Conservation (phyloP, 1,284 basidiomycete genomes). For the Dichomitus squalens region DNA sequence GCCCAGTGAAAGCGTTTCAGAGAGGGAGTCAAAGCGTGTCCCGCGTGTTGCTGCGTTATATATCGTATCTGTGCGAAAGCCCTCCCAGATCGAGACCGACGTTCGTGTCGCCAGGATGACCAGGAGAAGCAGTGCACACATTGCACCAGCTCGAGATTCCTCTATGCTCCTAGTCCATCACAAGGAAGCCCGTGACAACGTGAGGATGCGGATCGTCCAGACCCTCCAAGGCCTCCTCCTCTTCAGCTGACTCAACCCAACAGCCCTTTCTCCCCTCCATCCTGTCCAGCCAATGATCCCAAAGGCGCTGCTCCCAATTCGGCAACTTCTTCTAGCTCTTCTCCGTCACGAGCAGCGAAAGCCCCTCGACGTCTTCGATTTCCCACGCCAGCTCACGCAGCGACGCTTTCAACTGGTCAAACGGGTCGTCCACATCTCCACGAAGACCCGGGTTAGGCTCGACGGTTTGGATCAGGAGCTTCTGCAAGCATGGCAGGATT, state of each 20-base stretch:
- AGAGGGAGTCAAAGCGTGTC: too few species aligned
- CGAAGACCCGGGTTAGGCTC: not conserved
- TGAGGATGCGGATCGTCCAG: too few species aligned
- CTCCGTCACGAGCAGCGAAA: not conserved
- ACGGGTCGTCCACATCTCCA: not conserved
- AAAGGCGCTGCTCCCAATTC: constrained; percentile 1
- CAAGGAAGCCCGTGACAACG: too few species aligned
- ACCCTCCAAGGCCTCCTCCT: not conserved
- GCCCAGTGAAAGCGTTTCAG: too few species aligned
- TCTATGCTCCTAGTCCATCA: too few species aligned
- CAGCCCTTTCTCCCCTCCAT: constrained; percentile 10
- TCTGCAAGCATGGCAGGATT: not conserved
- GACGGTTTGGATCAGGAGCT: not conserved
- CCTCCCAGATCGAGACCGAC: too few species aligned
- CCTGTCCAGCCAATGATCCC: constrained; percentile 7
- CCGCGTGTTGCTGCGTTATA: too few species aligned
- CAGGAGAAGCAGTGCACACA: too few species aligned
- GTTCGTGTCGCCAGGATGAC: too few species aligned
- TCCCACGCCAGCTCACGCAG: not conserved
- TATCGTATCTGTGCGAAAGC: too few species aligned
- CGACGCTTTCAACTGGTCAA: not conserved
- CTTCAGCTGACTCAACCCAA: constrained; percentile 5
- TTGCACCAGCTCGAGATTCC: too few species aligned
- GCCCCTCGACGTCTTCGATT: not conserved
- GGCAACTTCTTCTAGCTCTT: not conserved